Evolutionary conservation across 2,329 filamentous ascomycete species (phyloP).

Genomic region (Neofusicoccum laricinum): DNA sequence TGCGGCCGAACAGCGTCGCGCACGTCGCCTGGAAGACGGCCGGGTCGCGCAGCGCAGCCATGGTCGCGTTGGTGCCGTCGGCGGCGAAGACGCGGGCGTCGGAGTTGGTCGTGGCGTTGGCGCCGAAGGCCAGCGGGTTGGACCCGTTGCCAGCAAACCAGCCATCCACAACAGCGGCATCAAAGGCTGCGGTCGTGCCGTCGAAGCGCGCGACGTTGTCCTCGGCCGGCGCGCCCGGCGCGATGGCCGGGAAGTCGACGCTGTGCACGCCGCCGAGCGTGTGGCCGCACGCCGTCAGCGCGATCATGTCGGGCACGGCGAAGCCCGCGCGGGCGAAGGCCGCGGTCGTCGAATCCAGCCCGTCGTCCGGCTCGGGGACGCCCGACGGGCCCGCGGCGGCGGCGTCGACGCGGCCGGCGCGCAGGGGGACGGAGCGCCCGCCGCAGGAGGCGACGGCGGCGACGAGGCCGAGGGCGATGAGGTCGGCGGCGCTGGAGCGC

Average conservation of each 20-base stretch:
- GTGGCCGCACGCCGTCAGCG: slow-evolving; percentile 4
- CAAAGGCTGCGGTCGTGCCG: neutral
- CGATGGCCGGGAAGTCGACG: neutral
- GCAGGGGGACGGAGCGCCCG: neutral
- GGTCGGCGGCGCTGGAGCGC: neutral
- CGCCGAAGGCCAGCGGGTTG: slow-evolving; percentile 7
- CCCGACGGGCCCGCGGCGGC: neutral
- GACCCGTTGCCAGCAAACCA: neutral
- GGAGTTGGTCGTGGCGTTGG: slow-evolving; percentile 12
- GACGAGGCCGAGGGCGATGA: neutral
- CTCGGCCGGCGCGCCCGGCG: neutral
- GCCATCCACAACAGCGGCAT: neutral
- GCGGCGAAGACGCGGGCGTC: slow-evolving; percentile 9
- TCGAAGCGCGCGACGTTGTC: neutral
- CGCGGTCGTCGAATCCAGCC: neutral
- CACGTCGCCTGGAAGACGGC: neutral
- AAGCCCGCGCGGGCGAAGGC: neutral
- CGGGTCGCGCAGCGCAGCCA: neutral
- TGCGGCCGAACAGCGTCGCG: neutral
- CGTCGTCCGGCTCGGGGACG: neutral
- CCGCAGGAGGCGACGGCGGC: neutral
- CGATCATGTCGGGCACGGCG: slow-evolving; percentile 3
- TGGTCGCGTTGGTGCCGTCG: slow-evolving; percentile 4
- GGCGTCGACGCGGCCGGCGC: neutral
- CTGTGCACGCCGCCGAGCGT: slow-evolving; percentile 11